Percentiles rank a stretch among this genome's conserved stretches.
Evolutionary conservation across 2,329 filamentous ascomycete genomes (phyloP).

Genomic region (Cyphellophora europaea): DNA sequence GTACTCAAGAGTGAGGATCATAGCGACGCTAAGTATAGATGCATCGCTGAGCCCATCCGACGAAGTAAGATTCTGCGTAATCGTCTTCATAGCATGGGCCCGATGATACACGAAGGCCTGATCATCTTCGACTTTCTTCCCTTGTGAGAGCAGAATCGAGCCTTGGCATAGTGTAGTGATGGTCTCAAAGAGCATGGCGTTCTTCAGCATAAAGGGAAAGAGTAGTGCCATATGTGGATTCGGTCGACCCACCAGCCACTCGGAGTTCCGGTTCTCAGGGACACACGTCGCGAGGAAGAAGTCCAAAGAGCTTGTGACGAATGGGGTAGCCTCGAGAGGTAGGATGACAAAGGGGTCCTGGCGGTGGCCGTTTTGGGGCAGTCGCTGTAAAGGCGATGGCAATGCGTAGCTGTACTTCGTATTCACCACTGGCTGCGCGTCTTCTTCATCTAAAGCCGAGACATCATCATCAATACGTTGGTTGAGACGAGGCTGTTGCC

Average conservation of each 20-base stretch:
- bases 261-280: neutral
- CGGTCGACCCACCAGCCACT: conserved; percentile 1
- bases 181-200: conserved; percentile 15
- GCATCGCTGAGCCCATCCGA: conserved; percentile 9
- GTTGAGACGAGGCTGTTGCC: neutral
- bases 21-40: conserved; percentile 13
- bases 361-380: conserved; percentile 12
- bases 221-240: conserved; percentile 16
- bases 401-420: neutral
- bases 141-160: conserved; percentile 14
- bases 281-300: conserved; percentile 13
- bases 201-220: conserved; percentile 14
- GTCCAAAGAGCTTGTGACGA: conserved; percentile 12
- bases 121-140: conserved; percentile 11
- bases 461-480: neutral
- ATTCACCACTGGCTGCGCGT: neutral
- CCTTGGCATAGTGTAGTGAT: conserved; percentile 16
- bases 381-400: conserved; percentile 9
- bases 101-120: conserved; percentile 16
- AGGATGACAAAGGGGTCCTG: conserved; percentile 12
- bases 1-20: conserved; percentile 18
- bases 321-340: conserved; percentile 13
- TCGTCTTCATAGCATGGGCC: conserved; percentile 11
- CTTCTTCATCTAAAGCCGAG: no score
- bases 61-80: conserved; percentile 10